Evolutionary conservation across 768 basidiomycete genomes (phyloP).

Genomic region (Suillus occidentalis): DNA sequence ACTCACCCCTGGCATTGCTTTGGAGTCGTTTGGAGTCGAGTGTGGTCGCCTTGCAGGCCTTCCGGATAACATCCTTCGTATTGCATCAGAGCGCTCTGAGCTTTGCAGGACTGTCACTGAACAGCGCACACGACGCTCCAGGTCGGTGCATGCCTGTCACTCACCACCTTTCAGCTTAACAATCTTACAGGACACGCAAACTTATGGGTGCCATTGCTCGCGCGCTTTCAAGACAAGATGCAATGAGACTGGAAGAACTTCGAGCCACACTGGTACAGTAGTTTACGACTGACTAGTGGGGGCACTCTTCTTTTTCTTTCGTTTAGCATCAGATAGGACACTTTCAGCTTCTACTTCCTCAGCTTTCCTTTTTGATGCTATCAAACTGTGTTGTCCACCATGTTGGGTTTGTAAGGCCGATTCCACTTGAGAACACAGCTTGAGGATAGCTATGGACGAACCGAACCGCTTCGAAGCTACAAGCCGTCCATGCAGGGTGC

Average conservation of each 20-base stretch:
- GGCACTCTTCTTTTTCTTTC: constrained; percentile 46
- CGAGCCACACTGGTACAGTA: constrained; percentile 12
- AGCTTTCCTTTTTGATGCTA: constrained; percentile 41
- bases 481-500: constrained; percentile 46
- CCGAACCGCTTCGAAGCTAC: constrained; percentile 58
- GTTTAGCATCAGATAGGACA: constrained; percentile 39
- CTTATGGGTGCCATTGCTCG: not conserved
- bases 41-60: constrained; percentile 87
- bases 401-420: constrained; percentile 11
- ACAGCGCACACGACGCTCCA: constrained; percentile 48
- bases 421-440: constrained; percentile 65
- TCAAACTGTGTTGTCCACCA: constrained; percentile 29
- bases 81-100: constrained; percentile 57
- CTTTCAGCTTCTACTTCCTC: constrained; percentile 28
- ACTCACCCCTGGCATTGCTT: constrained; percentile 68
- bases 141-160: constrained; percentile 34
- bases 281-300: not conserved
- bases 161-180: not conserved
- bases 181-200: not conserved
- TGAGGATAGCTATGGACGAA: constrained; percentile 57
- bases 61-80: constrained; percentile 63
- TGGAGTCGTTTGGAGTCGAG: constrained; percentile 90
- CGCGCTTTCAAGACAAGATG: constrained; percentile 13
- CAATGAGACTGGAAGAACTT: constrained; percentile 22
- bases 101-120: constrained; percentile 55